Conservation (phyloP, 148 eudicot genomes). For the Rhododendron mucronatum region DNA sequence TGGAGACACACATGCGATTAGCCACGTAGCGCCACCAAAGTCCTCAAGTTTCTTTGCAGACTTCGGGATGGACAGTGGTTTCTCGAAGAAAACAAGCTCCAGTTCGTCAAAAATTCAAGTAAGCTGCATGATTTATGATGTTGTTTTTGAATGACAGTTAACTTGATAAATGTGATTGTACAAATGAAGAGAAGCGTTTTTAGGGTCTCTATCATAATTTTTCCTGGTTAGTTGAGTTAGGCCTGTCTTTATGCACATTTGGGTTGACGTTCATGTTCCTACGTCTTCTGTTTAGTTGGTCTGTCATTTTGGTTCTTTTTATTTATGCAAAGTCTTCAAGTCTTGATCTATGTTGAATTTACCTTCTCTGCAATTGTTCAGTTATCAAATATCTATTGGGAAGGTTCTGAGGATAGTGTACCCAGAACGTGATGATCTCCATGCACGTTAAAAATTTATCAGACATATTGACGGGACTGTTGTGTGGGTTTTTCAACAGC, state of each 20-base stretch:
- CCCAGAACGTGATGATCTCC: background rate
- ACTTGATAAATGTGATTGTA: background rate
- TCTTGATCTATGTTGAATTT: background rate
- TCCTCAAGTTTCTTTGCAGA: conserved; percentile 81
- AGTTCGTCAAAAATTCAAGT: conserved; percentile 72
- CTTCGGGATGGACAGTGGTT: conserved; percentile 90
- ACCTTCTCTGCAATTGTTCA: background rate
- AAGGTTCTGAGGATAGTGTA: background rate
- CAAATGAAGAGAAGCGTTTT: background rate
- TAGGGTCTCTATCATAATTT: background rate
- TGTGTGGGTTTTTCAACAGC: background rate
- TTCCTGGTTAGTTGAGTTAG: background rate
- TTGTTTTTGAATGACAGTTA: background rate
- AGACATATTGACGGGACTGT: background rate
- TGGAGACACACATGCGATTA: conserved; percentile 40
- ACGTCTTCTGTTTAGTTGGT: too few species aligned
- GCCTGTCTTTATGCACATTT: too few species aligned
- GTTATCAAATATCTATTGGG: background rate
- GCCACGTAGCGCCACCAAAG: conserved; percentile 82
- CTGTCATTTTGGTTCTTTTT: background rate
- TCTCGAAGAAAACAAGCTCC: conserved; percentile 55
- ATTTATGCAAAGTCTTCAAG: background rate
- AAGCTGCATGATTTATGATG: conserved; percentile 12
- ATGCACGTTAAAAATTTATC: background rate
- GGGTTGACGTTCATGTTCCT: too few species aligned